A percentile compares a stretch with the other conserved stretches of the same genome.
phyloP scores from a whole-genome alignment of 176 grass and related monocot species.

The bread wheat (Triticum aestivum) region IWGSC_CS_RefSeq_v2.1 NC_057794.1:519197177-519197676 shows the following conservation, averaged over 20 bases:
- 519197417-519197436: slow-evolving; percentile 33
- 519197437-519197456: slow-evolving; percentile 51
- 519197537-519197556: slow-evolving; percentile 67
- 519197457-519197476: slow-evolving; percentile 65
- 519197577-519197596: background rate
- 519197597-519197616: background rate
- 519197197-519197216: slow-evolving; percentile 28
- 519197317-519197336: background rate
- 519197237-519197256: slow-evolving; percentile 15
- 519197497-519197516: slow-evolving; percentile 75
- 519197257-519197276: slow-evolving; percentile 18
- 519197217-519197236: slow-evolving; percentile 4
- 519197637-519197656: background rate
- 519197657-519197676: background rate
- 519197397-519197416: slow-evolving; percentile 41
- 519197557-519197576: slow-evolving; percentile 38
- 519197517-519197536: slow-evolving; percentile 77
- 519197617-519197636: background rate
- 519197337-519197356: slow-evolving; percentile 4
- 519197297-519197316: background rate
- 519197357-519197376: background rate
- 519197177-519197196: background rate
- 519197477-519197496: slow-evolving; percentile 48
- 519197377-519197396: slow-evolving; percentile 31
- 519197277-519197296: too few species aligned